A percentile compares a stretch with the other conserved stretches of the same genome.
Evolutionary conservation across 306 rosid species (phyloP).

Genomic region (Dryas drummondii): DNA sequence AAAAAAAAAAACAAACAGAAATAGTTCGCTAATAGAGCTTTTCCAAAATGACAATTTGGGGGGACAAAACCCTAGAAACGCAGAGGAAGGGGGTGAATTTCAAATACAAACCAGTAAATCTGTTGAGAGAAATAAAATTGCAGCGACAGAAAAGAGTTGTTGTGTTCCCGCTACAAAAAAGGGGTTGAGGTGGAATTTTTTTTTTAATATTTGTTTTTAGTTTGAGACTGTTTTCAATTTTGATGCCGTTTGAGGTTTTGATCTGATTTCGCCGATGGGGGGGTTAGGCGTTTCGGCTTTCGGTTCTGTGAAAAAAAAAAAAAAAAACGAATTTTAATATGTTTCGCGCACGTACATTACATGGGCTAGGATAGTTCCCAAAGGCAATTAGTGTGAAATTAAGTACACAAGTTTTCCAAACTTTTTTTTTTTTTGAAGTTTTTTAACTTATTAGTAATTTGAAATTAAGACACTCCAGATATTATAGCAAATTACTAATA

Average conservation of each 20-base stretch:
- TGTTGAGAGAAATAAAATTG: neutral
- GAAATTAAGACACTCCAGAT: no score
- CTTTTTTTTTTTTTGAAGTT: no score
- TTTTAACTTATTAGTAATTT: no score
- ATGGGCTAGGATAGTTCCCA: no score
- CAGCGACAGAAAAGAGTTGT: no score
- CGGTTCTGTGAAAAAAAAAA: neutral
- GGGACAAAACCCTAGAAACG: conserved; percentile 9
- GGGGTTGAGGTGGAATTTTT: neutral
- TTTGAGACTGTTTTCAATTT: neutral
- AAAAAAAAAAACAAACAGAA: neutral
- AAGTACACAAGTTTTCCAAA: no score
- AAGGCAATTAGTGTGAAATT: no score
- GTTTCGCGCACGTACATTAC: no score
- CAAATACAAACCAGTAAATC: neutral
- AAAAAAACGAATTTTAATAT: no score
- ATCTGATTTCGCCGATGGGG: neutral
- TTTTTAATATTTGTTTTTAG: neutral
- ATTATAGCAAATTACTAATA: no score
- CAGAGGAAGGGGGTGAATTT: neutral
- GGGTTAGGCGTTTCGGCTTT: neutral
- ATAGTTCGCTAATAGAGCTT: neutral
- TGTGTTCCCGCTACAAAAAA: neutral
- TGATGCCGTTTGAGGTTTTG: neutral
- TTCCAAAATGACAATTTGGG: neutral